Percentiles rank a stretch among this genome's conserved stretches.
Conservation (phyloP, 1,139 yeast genomes). For the Pichiaceae sp. region DNA sequence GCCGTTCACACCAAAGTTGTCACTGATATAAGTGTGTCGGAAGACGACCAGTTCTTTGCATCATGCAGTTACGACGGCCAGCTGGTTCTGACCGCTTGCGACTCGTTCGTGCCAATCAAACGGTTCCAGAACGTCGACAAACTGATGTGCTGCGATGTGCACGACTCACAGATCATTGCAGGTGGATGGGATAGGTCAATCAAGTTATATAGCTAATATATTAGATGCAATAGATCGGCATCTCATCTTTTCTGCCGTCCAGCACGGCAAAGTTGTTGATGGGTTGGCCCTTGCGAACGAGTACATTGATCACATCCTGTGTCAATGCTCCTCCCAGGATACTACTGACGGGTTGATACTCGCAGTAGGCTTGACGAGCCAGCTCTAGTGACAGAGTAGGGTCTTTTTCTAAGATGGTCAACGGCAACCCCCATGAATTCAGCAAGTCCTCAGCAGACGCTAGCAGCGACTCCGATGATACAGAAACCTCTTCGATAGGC, state of each 20-base stretch:
- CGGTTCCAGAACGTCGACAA: slow-evolving; percentile 57
- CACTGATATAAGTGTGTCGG: slow-evolving; percentile 54
- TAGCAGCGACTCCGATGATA: slow-evolving; percentile 17
- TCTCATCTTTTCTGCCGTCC: slow-evolving; percentile 62
- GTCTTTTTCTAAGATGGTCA: slow-evolving; percentile 19
- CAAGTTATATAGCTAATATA: slow-evolving; percentile 36
- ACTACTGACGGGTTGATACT: slow-evolving; percentile 81
- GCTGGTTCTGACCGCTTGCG: slow-evolving; percentile 59
- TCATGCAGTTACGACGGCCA: slow-evolving; percentile 67
- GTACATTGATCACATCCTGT: slow-evolving; percentile 80
- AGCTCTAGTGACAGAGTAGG: slow-evolving; percentile 31
- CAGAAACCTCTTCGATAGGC: slow-evolving; percentile 14
- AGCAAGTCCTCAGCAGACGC: not conserved
- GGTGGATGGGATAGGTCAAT: slow-evolving; percentile 83
- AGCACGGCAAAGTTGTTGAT: slow-evolving; percentile 72
- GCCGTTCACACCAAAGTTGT: slow-evolving; percentile 75
- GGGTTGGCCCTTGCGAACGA: slow-evolving; percentile 73
- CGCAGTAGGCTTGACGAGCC: slow-evolving; percentile 49
- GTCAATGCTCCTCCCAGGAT: slow-evolving; percentile 84
- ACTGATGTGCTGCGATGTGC: slow-evolving; percentile 62
- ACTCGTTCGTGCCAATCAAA: slow-evolving; percentile 58
- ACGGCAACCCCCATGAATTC: slow-evolving; percentile 1
- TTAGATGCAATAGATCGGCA: slow-evolving; percentile 59
- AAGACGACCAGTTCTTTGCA: slow-evolving; percentile 35
- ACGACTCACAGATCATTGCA: slow-evolving; percentile 41